A percentile compares a stretch with the other conserved stretches of the same genome.
Evolutionary conservation across 176 grass and related monocot species (phyloP).

Genomic region (Saccharum spontaneum): DNA sequence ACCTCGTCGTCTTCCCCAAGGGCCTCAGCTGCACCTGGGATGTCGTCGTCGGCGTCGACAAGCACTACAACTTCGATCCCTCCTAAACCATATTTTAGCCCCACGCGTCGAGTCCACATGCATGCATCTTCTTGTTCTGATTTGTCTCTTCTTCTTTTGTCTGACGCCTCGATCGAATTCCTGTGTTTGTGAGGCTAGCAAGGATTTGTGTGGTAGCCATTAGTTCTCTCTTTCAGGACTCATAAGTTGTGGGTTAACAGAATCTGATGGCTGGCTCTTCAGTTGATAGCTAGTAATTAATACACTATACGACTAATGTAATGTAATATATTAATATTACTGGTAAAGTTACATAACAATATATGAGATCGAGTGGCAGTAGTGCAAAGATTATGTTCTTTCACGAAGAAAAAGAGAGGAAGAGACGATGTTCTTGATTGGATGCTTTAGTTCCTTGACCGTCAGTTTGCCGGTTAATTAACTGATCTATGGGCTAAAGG

Average conservation of each 20-base stretch:
- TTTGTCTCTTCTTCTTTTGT: not conserved
- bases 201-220: not conserved
- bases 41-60: slow-evolving; percentile 66
- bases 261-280: not conserved
- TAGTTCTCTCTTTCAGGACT: not conserved
- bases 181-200: not conserved
- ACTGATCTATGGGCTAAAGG: not conserved
- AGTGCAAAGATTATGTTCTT: not conserved
- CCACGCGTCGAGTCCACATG: not conserved
- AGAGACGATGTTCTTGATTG: not conserved
- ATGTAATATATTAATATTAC: not conserved
- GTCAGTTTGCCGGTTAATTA: not conserved
- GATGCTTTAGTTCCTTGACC: slow-evolving; percentile 19
- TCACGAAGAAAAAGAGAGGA: too few relatives aligned
- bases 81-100: slow-evolving; percentile 8
- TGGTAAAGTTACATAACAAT: not conserved
- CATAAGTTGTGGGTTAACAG: not conserved
- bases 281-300: not conserved
- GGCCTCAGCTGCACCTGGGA: slow-evolving; percentile 77
- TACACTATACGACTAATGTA: not conserved
- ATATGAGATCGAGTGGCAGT: not conserved
- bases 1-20: slow-evolving; percentile 72
- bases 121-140: not conserved
- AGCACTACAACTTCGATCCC: slow-evolving; percentile 79
- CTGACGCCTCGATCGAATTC: not conserved